These are phyloP conservation scores for Pleurotus tuber-regium DNA, from an alignment of 768 basidiomycete genomes.

Conservation along the genomic window DNA sequence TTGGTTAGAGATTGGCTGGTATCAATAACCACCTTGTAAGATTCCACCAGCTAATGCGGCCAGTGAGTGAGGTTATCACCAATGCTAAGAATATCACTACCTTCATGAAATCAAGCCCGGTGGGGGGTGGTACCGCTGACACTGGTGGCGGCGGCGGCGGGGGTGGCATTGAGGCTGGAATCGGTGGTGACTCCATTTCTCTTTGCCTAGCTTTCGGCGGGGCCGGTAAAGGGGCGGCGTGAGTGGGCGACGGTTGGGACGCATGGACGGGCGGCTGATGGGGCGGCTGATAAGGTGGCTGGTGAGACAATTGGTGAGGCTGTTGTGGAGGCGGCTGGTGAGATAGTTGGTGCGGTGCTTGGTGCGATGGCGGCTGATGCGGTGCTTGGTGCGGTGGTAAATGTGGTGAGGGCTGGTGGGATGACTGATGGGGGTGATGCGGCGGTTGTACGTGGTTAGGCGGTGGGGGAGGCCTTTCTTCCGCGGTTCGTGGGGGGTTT, in stretches of 20 bases:
- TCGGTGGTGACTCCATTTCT: constrained; percentile 9
- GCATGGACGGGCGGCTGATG: background rate
- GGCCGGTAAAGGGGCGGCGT: background rate
- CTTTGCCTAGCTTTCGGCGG: constrained; percentile 7
- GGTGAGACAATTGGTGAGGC: background rate
- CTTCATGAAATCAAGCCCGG: constrained; percentile 15
- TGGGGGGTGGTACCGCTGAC: background rate
- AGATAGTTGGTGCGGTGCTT: background rate
- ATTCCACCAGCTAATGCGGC: constrained; percentile 13
- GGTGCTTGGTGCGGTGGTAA: background rate
- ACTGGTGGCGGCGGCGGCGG: constrained; percentile 3
- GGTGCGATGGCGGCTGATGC: background rate
- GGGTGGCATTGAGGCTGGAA: background rate
- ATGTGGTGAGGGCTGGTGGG: background rate
- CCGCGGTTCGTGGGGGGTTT: background rate
- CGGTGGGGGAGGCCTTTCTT: constrained; percentile 5
- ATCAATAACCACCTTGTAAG: constrained; percentile 14
- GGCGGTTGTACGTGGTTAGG: background rate
- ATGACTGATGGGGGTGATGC: background rate
- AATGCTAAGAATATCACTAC: too few relatives aligned
- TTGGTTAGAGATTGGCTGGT: constrained; percentile 9
- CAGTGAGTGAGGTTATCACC: too few relatives aligned
- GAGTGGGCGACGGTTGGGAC: background rate
- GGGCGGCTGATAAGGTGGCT: background rate
- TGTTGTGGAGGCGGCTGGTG: background rate